phyloP scores from a whole-genome alignment of 805 yeast species.

The Scheffersomyces lignosus region DNA sequence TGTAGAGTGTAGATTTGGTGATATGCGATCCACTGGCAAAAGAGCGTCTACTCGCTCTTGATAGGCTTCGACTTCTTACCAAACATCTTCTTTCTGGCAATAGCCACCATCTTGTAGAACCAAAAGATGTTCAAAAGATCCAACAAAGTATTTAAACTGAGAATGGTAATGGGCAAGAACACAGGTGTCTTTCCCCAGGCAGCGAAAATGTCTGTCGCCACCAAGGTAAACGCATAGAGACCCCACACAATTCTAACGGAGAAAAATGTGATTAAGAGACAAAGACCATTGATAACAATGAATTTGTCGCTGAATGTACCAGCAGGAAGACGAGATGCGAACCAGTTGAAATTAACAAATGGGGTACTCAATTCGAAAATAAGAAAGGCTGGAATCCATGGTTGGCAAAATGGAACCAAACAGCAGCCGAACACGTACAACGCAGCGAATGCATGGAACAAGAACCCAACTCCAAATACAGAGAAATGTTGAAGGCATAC shows the following conservation, averaged over 20 bases:
- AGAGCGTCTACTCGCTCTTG: too few species aligned
- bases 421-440: slow-evolving; percentile 66
- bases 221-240: slow-evolving; percentile 59
- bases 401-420: slow-evolving; percentile 72
- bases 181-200: slow-evolving; percentile 46
- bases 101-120: slow-evolving; percentile 82
- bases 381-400: slow-evolving; percentile 80
- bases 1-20: too few species aligned
- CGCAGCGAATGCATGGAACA: slow-evolving; percentile 83
- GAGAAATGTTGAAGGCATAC: slow-evolving; percentile 65
- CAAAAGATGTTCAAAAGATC: slow-evolving; percentile 74
- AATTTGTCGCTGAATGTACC: slow-evolving; percentile 57
- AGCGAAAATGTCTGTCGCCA: slow-evolving; percentile 48
- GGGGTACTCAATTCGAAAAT: slow-evolving; percentile 90
- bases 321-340: slow-evolving; percentile 71
- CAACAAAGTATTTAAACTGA: slow-evolving; percentile 60
- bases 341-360: slow-evolving; percentile 94
- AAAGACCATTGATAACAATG: slow-evolving; percentile 67
- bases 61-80: too few species aligned
- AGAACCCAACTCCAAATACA: slow-evolving; percentile 78
- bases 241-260: slow-evolving; percentile 85
- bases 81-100: slow-evolving; percentile 58
- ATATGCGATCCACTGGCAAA: too few species aligned
- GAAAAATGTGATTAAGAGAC: slow-evolving; percentile 71
- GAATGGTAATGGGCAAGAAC: slow-evolving; percentile 49